Base-by-base conservation (phyloP, 176 grass and related monocot genomes). In the Aegilops tauschii region DNA sequence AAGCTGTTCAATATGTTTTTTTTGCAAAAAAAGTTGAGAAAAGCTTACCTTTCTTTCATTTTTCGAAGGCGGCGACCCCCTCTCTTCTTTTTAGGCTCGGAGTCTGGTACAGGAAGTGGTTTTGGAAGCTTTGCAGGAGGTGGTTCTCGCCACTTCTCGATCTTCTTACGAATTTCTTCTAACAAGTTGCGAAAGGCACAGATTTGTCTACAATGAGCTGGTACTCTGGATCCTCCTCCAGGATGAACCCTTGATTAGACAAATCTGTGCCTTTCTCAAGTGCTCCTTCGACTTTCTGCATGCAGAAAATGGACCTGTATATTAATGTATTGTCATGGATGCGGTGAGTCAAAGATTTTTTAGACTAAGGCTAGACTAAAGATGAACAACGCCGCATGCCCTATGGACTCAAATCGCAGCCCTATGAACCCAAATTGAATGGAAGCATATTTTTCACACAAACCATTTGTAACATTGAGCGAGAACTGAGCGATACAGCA, bases 121-220 rank as follows among this genome's bases (percentile, higher is more conserved):
- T 95, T 98, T 61, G 93, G 93, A 47, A 95, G 90, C 83, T 93
- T 98, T 78, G 96, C 96, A 54, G 95, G 96, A 11, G 93, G 93
- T 5, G 86, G 93, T 82, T 98, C 91, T 83, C 94, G 91, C 96
- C 96, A 98, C 70, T 98, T 95, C 45, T 92, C 93, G 3, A 98
- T 95, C 93, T 92, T 98, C 79, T 93, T 95, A 71, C 44, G 70
- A 4, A 98, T 88, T 83, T 91, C 96, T 72, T 98, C 90, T 82
- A 91, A 64, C 68, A 98, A 92, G 69, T 93, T 86, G 49, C 86
- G 89, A 32, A 32, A 32, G 31, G 31, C 31, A 32, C 31, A 32
- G 31, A 32, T 32, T 32, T 32, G 31, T 32, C 31, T 12, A 95
- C 95, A 83, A 95, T 97, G 68, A 97, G 90, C 80, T 97, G 95